A percentile compares a stretch with the other conserved stretches of the same genome.
These are phyloP conservation scores for Neodidymelliopsis sp. DNA, from an alignment of 2,329 filamentous ascomycete genomes.

Conservation along the genomic window DNA sequence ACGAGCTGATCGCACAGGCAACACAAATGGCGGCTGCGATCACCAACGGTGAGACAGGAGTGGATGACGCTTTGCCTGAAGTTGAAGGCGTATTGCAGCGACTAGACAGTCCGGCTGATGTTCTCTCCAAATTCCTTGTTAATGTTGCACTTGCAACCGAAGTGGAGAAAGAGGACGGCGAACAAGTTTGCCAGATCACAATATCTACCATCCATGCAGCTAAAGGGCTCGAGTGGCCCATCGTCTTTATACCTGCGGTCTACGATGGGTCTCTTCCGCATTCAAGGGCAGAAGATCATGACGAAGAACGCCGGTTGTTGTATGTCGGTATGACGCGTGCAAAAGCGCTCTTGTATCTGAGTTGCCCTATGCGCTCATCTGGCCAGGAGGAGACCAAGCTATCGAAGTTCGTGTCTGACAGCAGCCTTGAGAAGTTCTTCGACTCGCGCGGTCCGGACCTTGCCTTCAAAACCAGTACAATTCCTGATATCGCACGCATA, in stretches of 20 bases:
- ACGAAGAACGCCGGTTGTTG: constrained; percentile 86
- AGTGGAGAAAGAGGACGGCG: constrained; percentile 68
- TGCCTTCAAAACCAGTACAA: constrained; percentile 67
- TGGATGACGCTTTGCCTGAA: constrained; percentile 64
- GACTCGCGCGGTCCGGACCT: constrained; percentile 68
- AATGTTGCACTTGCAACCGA: constrained; percentile 82
- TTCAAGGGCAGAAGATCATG: constrained; percentile 80
- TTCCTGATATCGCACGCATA: constrained; percentile 75
- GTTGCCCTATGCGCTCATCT: constrained; percentile 74
- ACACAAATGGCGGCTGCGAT: constrained; percentile 68
- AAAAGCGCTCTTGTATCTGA: constrained; percentile 84
- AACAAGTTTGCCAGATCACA: constrained; percentile 72
- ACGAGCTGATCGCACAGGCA: constrained; percentile 84
- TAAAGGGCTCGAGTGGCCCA: constrained; percentile 95
- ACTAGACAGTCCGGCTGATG: constrained; percentile 62
- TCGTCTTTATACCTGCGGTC: constrained; percentile 90
- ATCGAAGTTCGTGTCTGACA: constrained; percentile 73
- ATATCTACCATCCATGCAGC: constrained; percentile 96
- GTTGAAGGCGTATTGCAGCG: constrained; percentile 76
- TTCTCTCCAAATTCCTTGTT: constrained; percentile 81
- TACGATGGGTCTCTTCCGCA: constrained; percentile 94
- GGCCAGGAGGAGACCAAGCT: constrained; percentile 68
- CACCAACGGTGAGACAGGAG: constrained; percentile 49
- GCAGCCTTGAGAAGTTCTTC: constrained; percentile 61
- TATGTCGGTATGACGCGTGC: constrained; percentile 98